phyloP scores from a whole-genome alignment of 2,329 filamentous ascomycete genomes.

The Byssoonygena ceratinophila region DNA sequence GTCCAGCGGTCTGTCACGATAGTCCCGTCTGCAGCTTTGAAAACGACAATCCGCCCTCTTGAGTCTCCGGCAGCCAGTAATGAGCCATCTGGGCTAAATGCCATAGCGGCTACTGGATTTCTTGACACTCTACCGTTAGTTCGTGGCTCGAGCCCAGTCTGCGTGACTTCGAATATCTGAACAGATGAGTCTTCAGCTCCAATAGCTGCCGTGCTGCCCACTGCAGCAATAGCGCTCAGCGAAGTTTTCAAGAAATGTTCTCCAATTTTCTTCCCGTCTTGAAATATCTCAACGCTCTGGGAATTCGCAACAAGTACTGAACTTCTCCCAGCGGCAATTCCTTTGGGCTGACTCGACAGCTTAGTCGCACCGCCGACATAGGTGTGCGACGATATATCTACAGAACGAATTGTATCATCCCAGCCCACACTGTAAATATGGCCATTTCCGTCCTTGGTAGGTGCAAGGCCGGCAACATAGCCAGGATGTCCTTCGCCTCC shows the following conservation, averaged over 20 bases:
- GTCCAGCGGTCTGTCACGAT: slow-evolving; percentile 72
- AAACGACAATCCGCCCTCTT: slow-evolving; percentile 79
- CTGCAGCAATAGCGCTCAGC: slow-evolving; percentile 62
- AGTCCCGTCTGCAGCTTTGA: slow-evolving; percentile 55
- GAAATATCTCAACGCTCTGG: slow-evolving; percentile 49
- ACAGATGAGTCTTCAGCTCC: slow-evolving; percentile 65
- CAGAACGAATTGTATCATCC: slow-evolving; percentile 79
- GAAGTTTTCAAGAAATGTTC: slow-evolving; percentile 52
- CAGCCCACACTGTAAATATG: slow-evolving; percentile 79
- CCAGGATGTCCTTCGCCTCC: slow-evolving; percentile 77
- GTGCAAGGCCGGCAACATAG: slow-evolving; percentile 67
- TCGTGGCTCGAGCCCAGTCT: slow-evolving; percentile 45
- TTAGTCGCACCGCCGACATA: slow-evolving; percentile 61
- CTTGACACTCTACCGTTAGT: slow-evolving; percentile 57
- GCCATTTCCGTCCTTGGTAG: slow-evolving; percentile 41
- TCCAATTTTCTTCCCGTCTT: slow-evolving; percentile 50
- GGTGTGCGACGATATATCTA: slow-evolving; percentile 63
- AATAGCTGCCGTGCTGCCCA: slow-evolving; percentile 58
- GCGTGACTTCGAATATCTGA: slow-evolving; percentile 58
- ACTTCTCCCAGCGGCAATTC: slow-evolving; percentile 47
- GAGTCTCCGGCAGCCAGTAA: slow-evolving; percentile 73
- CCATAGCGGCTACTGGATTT: slow-evolving; percentile 63
- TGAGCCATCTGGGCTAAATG: slow-evolving; percentile 69
- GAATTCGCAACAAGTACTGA: slow-evolving; percentile 50
- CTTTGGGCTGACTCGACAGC: slow-evolving; percentile 71